Base-by-base conservation (phyloP, 768 basidiomycete species). In the Phylloporus scabripes region DNA sequence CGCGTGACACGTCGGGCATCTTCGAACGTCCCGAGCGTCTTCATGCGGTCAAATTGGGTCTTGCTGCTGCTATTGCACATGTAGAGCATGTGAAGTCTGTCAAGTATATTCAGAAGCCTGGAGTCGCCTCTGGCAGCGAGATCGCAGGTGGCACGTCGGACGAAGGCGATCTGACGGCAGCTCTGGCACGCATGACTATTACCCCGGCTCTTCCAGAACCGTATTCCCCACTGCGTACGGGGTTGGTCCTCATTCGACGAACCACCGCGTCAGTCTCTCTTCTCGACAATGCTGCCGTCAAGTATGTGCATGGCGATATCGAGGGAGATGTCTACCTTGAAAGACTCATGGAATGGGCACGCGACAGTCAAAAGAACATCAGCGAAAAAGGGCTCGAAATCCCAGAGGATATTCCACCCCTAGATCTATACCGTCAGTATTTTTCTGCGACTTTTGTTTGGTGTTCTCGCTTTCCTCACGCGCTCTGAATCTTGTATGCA, bases 11-110 rank as follows among this genome's bases (percentile, higher is more conserved):
- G 0, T 89, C 87, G 1, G 72, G 74, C 39, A 83, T 96, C 46
- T 81, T 94, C n/a, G 95, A 98, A 63, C 77, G 91, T 9, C 94
- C 94, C 0, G 89, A 96, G 63, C 81, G 95, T 20, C 71, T 98
- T 23, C 79, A 85, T 42, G 93, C 93, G 0, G 81, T 97, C 43
- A 81, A 83, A 55, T 60, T 88, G 5, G 95, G 94, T 1, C 74
- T 96, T 7, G 77, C 92, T 2, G 86, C 87, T 7, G 89, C 86
- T 0, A 74, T 90, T 17, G 78, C 92, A 7, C 79, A 85, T 42
- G 68, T 92, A 4, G 85, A 89, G 56, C 18, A 17, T 7, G 37
- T 17, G 0, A 49, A 46, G 7, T 23, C 42, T 3, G 43, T 24
- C 5, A 24, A 28, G 3, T 37, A 26, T 18, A 15, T 2, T 8